Conservation (phyloP, 2,329 filamentous ascomycete species). For the Trichophyton equinum region DNA sequence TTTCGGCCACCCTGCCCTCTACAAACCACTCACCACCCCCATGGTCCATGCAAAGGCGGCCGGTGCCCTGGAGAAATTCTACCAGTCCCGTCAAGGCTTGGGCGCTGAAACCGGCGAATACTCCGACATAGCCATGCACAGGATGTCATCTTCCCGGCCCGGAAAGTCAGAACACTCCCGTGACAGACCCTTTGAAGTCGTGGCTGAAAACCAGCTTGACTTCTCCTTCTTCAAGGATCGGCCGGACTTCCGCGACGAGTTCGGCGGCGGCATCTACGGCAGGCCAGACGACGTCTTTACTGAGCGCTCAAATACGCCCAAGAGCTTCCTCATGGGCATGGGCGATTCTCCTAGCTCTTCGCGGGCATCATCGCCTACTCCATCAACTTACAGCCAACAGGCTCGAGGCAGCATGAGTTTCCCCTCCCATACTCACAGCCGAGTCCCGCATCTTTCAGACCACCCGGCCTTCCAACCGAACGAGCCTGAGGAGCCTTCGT, state of each 20-base stretch:
- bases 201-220: constrained; percentile 73
- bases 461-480: constrained; percentile 28
- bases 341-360: constrained; percentile 30
- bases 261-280: constrained; percentile 56
- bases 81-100: constrained; percentile 65
- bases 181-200: constrained; percentile 73
- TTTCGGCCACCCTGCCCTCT: constrained; percentile 85
- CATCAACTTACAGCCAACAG: constrained; percentile 18
- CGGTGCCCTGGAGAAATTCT: constrained; percentile 73
- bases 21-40: constrained; percentile 77
- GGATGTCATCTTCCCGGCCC: constrained; percentile 53
- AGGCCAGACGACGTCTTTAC: constrained; percentile 34
- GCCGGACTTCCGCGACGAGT: constrained; percentile 73
- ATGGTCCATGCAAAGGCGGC: constrained; percentile 92
- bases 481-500: constrained; percentile 16
- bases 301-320: constrained; percentile 34
- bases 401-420: constrained; percentile 7
- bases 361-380: constrained; percentile 29
- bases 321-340: constrained; percentile 21
- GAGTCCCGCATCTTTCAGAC: constrained; percentile 16
- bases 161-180: constrained; percentile 36
- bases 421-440: constrained; percentile 15
- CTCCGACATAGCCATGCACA: constrained; percentile 67
- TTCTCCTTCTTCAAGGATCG: constrained; percentile 87
- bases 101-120: constrained; percentile 41